Base-by-base conservation (phyloP, 1,284 basidiomycete genomes). In the Tremellales sp. region DNA sequence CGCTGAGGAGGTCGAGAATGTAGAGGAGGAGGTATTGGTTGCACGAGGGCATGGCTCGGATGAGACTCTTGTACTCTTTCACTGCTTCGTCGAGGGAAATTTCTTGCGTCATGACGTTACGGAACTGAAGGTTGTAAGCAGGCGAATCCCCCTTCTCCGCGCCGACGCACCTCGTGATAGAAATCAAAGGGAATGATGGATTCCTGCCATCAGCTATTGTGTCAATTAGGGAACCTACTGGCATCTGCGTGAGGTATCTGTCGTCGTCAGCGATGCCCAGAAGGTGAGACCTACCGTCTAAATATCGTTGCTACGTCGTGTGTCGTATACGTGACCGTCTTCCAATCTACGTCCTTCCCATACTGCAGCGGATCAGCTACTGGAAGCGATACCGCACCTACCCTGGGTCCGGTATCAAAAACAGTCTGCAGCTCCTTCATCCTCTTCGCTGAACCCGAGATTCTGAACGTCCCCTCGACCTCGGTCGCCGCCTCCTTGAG, bases 281-380 rank as follows among this genome's bases (percentile, higher is more conserved):
- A 31, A 39, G 1, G 18, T 18, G 21, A 21, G 21, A 52, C 63
- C 33, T 35, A 65, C 74, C 94, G 78, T 49, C 94, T 81, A 66
- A 98, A 88, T 43, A 98, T 90, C 60, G 88, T 94, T 16, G 94
- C 94, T 40, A 95, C 91, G 68, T 98, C 94, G 71, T 98, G 94
- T 2, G 92, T 82, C 27, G 86, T 95, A 72, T 86, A 97, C 18
- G 79, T 78, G 59, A 87, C 82, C 48, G 79, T 76, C 63, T 82
- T 83, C 92, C 93, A 97, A 60, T 94, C 86, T 27, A 98, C 77
- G 48, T 84, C 81, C 70, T 94, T 94, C 53, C 94, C 95, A 64
- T 91, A 97, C 87, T 92, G 60, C 21, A 37, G 8, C 27, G 19
- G 16, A 41, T 61, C 43, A 54, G 54, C 39, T 12, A 18, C 21